phyloP scores from a whole-genome alignment of 306 rosid species.

The Acmispon strigosus region DNA sequence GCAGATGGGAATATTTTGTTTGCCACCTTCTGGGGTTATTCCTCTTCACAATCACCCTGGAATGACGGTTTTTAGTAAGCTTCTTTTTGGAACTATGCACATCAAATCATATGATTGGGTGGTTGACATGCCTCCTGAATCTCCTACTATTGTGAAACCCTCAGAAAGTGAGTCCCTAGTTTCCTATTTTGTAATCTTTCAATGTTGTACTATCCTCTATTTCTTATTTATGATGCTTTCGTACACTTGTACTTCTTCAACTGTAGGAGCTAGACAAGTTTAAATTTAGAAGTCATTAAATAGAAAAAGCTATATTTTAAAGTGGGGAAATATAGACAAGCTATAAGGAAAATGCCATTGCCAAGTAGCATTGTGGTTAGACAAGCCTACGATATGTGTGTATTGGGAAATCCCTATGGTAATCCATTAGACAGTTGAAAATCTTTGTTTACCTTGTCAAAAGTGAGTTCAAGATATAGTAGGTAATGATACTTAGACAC shows the following conservation, averaged over 20 bases:
- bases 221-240: not conserved
- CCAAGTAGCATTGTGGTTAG: no score
- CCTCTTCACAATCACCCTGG: slow-evolving; percentile 98
- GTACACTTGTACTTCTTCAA: not conserved
- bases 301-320: not conserved
- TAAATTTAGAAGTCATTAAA: not conserved
- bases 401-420: not conserved
- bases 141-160: slow-evolving; percentile 32
- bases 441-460: not conserved
- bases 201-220: not conserved
- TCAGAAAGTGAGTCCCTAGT: slow-evolving; percentile 39
- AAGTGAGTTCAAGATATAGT: not conserved
- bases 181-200: not conserved
- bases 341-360: no score
- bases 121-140: slow-evolving; percentile 33
- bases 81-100: slow-evolving; percentile 90
- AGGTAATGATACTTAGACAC: no score
- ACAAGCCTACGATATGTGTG: not conserved
- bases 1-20: slow-evolving; percentile 93
- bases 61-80: slow-evolving; percentile 94
- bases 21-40: slow-evolving; percentile 90
- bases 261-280: not conserved
- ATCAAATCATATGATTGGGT: slow-evolving; percentile 95
- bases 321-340: not conserved
- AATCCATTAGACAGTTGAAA: no score